These are phyloP conservation scores for Phaseolus lunatus DNA, from an alignment of 306 rosid genomes.

Conservation along the genomic window DNA sequence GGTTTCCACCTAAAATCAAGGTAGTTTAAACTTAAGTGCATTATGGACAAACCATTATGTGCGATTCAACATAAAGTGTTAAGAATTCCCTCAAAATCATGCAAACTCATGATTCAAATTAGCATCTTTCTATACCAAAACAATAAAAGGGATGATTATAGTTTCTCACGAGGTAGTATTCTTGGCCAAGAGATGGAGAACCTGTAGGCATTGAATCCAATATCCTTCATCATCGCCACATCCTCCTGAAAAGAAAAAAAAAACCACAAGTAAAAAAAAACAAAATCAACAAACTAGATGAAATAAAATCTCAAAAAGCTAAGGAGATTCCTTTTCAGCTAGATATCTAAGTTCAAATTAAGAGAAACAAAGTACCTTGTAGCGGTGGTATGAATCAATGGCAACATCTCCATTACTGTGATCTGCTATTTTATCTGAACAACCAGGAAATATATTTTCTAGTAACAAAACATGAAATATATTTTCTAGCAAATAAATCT, in stretches of 20 bases:
- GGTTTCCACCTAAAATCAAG: constrained; percentile 58
- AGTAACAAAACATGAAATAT: constrained; percentile 3
- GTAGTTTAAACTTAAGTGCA: constrained; percentile 21
- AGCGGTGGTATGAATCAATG: constrained; percentile 67
- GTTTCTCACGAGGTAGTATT: constrained; percentile 67
- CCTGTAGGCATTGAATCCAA: constrained; percentile 65
- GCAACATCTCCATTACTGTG: constrained; percentile 63
- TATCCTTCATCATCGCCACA: constrained; percentile 63
- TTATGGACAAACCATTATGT: constrained; percentile 9
- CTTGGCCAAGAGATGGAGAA: constrained; percentile 76
- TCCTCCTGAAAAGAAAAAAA: constrained; percentile 56
- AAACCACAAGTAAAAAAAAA: not conserved
- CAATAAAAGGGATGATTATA: constrained; percentile 6
- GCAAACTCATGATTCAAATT: constrained; percentile 7
- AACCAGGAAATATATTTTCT: constrained; percentile 30
- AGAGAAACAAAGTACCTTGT: constrained; percentile 58
- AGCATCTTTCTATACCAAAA: not conserved
- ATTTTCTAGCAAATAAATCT: not conserved
- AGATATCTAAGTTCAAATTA: constrained; percentile 3
- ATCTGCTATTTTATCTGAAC: constrained; percentile 59
- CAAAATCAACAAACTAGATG: constrained; percentile 20
- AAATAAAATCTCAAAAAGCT: constrained; percentile 4
- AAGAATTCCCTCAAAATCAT: not conserved
- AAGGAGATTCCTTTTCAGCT: constrained; percentile 22
- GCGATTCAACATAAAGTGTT: not conserved